Conservation (phyloP, 306 rosid species). For the Medicago ruthenica region DNA sequence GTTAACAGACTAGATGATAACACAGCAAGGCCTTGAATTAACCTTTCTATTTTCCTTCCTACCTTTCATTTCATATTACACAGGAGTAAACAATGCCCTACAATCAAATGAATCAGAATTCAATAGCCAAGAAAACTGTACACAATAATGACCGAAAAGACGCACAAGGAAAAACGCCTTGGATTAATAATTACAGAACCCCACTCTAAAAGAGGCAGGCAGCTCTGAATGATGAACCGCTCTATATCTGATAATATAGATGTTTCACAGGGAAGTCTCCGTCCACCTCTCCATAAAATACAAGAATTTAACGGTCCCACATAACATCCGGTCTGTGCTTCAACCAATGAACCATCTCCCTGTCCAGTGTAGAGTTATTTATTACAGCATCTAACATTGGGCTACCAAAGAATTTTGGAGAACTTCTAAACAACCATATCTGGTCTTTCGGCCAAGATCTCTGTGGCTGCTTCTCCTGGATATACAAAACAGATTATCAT, state of each 20-base stretch:
- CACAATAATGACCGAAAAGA: conserved; percentile 67
- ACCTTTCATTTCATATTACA: conserved; percentile 55
- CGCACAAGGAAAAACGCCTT: conserved; percentile 50
- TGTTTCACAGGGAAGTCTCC: conserved; percentile 45
- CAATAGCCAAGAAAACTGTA: conserved; percentile 71
- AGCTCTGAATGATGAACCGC: conserved; percentile 60
- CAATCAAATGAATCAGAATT: conserved; percentile 67
- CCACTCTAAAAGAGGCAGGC: conserved; percentile 71
- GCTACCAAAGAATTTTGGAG: conserved; percentile 79
- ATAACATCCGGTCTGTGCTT: conserved; percentile 81
- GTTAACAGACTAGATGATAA: conserved; percentile 17
- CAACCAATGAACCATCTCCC: conserved; percentile 95
- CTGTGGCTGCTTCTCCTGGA: conserved; percentile 93
- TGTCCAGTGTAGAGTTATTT: conserved; percentile 67
- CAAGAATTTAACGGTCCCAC: conserved; percentile 82
- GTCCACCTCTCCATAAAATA: conserved; percentile 50
- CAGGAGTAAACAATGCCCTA: conserved; percentile 65
- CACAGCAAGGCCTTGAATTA: conserved; percentile 30
- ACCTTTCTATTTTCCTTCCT: conserved; percentile 35
- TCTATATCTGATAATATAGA: conserved; percentile 48
- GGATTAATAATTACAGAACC: conserved; percentile 65
- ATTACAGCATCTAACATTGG: conserved; percentile 89
- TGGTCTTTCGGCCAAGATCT: conserved; percentile 93
- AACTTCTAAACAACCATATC: conserved; percentile 87
- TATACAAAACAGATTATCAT: conserved; percentile 37